Base-by-base conservation (phyloP, 495 filamentous ascomycete species). In the Choiromyces venosus region DNA sequence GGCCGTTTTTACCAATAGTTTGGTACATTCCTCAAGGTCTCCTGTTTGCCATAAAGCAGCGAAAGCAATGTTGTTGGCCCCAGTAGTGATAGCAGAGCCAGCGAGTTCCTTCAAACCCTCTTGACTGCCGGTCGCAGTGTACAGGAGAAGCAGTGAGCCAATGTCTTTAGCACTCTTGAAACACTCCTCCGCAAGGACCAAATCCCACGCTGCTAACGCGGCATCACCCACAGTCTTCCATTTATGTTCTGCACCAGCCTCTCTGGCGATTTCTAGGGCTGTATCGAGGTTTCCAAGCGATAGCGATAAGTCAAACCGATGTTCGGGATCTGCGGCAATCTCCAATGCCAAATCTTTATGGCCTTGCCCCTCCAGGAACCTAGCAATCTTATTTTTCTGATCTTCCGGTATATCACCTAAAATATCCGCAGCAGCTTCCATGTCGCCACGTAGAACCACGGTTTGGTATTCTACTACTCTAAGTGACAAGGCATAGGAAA, bases 391-490 rank as follows among this genome's bases (percentile, higher is more conserved):
- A 84, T 95, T 97, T 83, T 94, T 92, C 81, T 98, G 93, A 70
- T 97, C 93, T 33, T 90, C 84, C 0, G 93, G 93, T 66, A 99
- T 92, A 64, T 89, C 89, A 39, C 87, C 83, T 8, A 99, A 89
- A 66, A 97, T 84, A 80, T 96, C 93, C 2, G 91, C 89, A 1
- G 95, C 96, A 35, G 91, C 87, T 64, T 97, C 95, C 88, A 98
- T 91, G 79, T 98, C 95, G n/a, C 89, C 93, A 33, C 95, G 91
- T 37, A 99, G 88, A 25, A 99, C 93, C 39, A 98, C 86, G 7
- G 95, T 99, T 83, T 99, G 95, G 80, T 98, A 99, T 83, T 97
- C 94, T 37, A 98, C 89, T 38, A 98, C 94, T n/a, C 90, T 89
- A 25, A 98, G 89, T 6, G 95, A 97, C 33, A 99, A 89, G 25